Evolutionary conservation across 805 yeast species (phyloP), one percentile per base, ranked within the genome.

Genomic region (Sugiyamaella lignohabitans): DNA sequence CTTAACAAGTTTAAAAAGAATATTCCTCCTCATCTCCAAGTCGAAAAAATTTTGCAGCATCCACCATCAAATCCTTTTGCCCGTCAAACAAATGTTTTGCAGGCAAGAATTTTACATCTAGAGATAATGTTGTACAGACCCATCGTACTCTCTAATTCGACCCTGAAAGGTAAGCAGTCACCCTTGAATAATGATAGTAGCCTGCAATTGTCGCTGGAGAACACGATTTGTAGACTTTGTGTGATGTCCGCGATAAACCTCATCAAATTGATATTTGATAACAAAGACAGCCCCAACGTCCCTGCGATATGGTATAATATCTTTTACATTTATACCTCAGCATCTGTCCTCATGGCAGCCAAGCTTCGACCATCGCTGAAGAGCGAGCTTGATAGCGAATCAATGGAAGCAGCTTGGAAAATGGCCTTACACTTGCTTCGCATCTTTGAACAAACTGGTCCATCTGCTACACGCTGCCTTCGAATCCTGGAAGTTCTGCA

Each of bases 231-330:
- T 18, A 23, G 49, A 16, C 14, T 47, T 32, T 52, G 55, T 42
- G 49, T 52, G 5, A 32, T 44, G 37, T 22, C 56, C 5, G 54
- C 56, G 2, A 35, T 49, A 11, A 41, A 38, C 32, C 51, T 48
- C 36, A 54, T 51, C 36, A 47, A 45, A 16, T 36, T 46, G 42
- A 43, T 48, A 20, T 38, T 29, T 42, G 36, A 32, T 21, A 48
- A 53, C 30, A 40, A 43, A 18, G 36, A 27, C n/a, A 38, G 39
- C 19, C 40, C 41, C 1, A 45, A 40, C 16, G 45, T 58, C 2
- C 61, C 63, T 3, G 55, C 55, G 19, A 46, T 49, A 44, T 59
- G 63, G 63, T 56, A 55, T 39, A 49, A 49, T 38, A 49, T 59
- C 2, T 59, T 50, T 35, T 59, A 59, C 39, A 37, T 54, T 11